Evolutionary conservation across 495 filamentous ascomycete genomes (phyloP), one percentile per base, ranked within the genome.

Genomic region (Lichenothelia convexa): DNA sequence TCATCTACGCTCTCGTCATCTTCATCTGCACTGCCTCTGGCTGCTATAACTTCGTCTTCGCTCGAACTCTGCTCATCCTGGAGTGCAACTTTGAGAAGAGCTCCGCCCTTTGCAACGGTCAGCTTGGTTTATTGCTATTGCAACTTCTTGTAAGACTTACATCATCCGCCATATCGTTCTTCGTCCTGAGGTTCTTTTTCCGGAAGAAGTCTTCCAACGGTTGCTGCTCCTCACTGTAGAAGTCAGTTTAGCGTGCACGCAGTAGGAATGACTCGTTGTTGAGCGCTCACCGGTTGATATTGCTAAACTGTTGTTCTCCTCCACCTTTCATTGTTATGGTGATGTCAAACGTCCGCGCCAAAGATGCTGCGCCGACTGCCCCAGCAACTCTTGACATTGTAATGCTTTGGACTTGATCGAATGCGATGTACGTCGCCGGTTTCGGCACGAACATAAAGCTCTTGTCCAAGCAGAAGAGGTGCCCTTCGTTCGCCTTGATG

Each of bases 391-490:
- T 81, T 15, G 85, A 93, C 71, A 99, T 89, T 6, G 83, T 92
- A 38, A 99, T 78, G 23, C 78, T 74, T 5, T 76, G 68, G 13
- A 92, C 73, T 43, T 87, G 81, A 41, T 95, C 91, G 52, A 93
- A 80, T 27, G 83, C 75, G 23, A 99, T 85, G 59, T 93, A 95
- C 2, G 86, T 92, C 0, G 91, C 86, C 0, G 91, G 91, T 56
- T 99, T 99, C 2, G 91, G 91, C 4, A 99, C 89, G 46, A 99
- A 99, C 69, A 99, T 89, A 50, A 99, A 87, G 6, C 85, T 89
- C 61, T 93, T 93, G 56, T 99, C 91, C 45, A 99, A 59, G 57
- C 86, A 94, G 64, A 89, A 99, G 20, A 99, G 60, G 46, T 91
- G 85, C 35, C 91, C 91, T 56, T 99, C 91, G 53, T 87, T 93